phyloP scores from a whole-genome alignment of 1,139 yeast genomes.

The Suhomyces bolitotheri region DNA sequence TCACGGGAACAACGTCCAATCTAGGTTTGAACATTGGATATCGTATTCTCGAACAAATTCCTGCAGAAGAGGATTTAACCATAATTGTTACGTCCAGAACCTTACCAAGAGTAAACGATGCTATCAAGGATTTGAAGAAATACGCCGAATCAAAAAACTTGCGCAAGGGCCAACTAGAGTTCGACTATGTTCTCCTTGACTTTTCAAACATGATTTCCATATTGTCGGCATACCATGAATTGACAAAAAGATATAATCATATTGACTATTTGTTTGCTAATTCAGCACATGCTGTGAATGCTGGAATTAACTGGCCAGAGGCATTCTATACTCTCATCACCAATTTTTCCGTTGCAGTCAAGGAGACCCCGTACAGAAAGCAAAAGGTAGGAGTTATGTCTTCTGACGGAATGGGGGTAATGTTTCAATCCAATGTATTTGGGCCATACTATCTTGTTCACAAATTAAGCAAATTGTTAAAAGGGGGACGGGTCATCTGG shows the following conservation, averaged over 20 bases:
- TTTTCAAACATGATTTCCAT: conserved; percentile 90
- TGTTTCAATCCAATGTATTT: conserved; percentile 92
- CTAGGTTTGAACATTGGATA: conserved; percentile 85
- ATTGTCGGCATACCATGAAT: conserved; percentile 69
- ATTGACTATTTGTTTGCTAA: conserved; percentile 81
- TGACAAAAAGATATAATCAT: conserved; percentile 58
- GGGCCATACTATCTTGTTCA: conserved; percentile 87
- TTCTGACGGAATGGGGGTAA: conserved; percentile 74
- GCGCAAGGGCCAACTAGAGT: conserved; percentile 59
- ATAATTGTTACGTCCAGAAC: conserved; percentile 87
- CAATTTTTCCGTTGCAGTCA: conserved; percentile 76
- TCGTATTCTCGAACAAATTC: conserved; percentile 63
- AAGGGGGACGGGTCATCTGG: conserved; percentile 75
- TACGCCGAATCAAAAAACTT: conserved; percentile 41
- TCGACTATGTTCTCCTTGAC: conserved; percentile 84
- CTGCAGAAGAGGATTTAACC: conserved; percentile 58
- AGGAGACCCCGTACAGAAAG: conserved; percentile 79
- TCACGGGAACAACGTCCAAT: conserved; percentile 59
- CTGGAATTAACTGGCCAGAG: conserved; percentile 80
- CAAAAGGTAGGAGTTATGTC: conserved; percentile 77
- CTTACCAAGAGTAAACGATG: conserved; percentile 76
- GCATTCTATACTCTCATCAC: conserved; percentile 67
- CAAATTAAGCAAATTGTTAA: conserved; percentile 54
- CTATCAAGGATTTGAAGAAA: conserved; percentile 60
- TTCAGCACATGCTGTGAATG: conserved; percentile 87